Base-by-base conservation (phyloP, 805 yeast species). In the Cyberlindnera japonica region DNA sequence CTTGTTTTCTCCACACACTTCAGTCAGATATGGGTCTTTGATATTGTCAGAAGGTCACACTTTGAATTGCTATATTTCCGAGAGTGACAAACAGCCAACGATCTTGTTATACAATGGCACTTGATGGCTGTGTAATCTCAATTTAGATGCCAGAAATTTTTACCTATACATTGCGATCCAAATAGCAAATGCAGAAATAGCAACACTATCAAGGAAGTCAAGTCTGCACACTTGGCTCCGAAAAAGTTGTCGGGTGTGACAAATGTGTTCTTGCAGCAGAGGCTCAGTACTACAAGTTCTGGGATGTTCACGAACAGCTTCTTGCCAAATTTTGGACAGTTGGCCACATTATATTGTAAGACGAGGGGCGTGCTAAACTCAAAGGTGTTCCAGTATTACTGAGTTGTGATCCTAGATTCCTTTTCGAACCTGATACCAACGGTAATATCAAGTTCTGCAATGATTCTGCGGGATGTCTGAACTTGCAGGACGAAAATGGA, bases 241-340 rank as follows among this genome's bases (percentile, higher is more conserved):
- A n/a, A n/a, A n/a, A 49, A 13, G 32, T 52, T 1, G 33, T 61
- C 13, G 32, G 37, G 2, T 62, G 61, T 16, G 57, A 55, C 8
- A 57, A 50, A 16, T 53, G 52, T 14, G 59, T 68, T n/a, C 47
- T 68, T 3, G 49, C 61, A 41, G 68, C 70, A 3, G 73, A 72
- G 33, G 72, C 73, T 3, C 54, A 54, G n/a, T 59, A 71, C 0
- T 51, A 53, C 22, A 57, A 55, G 34, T 41, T 68, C 20, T 35
- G 66, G 11, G 67, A 67, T 40, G 64, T 64, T 47, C 39, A 59
- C 28, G 58, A 57, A 4, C 71, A 66, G 38, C 45, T 67, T 11
- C 41, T 62, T 4, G 69, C 71, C 21, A 67, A 64, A 40, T 62
- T 68, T 33, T 68, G 67, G 66, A 61, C 71, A 11, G 64, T 68